phyloP scores from a whole-genome alignment of 805 yeast genomes.

The Candida mattraensis region DNA sequence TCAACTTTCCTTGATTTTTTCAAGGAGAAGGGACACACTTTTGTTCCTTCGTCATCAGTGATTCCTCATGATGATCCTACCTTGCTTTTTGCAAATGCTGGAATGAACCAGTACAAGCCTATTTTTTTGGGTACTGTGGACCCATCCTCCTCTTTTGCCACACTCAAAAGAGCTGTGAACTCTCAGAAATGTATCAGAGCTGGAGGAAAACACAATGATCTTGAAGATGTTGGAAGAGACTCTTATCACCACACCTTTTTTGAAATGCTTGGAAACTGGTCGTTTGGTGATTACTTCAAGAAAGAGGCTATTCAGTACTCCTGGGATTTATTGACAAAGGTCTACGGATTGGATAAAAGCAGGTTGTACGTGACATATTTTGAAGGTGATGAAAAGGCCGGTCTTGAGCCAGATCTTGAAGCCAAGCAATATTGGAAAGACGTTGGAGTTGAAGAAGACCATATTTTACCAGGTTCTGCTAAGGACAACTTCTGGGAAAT shows the following conservation, averaged over 20 bases:
- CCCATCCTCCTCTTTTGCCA: constrained; percentile 84
- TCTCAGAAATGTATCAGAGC: constrained; percentile 99
- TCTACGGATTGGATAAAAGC: constrained; percentile 74
- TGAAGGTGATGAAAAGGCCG: constrained; percentile 84
- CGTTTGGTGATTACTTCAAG: constrained; percentile 98
- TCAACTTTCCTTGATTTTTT: constrained; percentile 83
- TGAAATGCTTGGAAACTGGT: constrained; percentile 99
- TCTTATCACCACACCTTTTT: constrained; percentile 98
- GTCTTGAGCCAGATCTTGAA: constrained; percentile 90
- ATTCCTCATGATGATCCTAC: constrained; percentile 99
- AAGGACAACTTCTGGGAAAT: constrained; percentile 99
- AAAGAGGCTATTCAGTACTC: constrained; percentile 85
- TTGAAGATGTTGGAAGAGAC: constrained; percentile 98
- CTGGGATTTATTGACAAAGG: constrained; percentile 88
- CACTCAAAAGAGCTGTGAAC: constrained; percentile 85
- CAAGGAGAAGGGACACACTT: constrained; percentile 65
- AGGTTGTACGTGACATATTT: constrained; percentile 94
- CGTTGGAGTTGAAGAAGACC: constrained; percentile 89
- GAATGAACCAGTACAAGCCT: constrained; percentile 99
- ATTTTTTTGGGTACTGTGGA: constrained; percentile 97
- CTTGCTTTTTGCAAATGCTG: constrained; percentile 94
- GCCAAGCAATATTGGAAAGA: constrained; percentile 84
- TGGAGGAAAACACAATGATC: constrained; percentile 97
- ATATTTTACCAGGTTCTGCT: constrained; percentile 87
- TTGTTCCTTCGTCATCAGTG: constrained; percentile 90